These are phyloP conservation scores for Aspergillus melleus DNA, from an alignment of 2,329 filamentous ascomycete species.

Conservation along the genomic window DNA sequence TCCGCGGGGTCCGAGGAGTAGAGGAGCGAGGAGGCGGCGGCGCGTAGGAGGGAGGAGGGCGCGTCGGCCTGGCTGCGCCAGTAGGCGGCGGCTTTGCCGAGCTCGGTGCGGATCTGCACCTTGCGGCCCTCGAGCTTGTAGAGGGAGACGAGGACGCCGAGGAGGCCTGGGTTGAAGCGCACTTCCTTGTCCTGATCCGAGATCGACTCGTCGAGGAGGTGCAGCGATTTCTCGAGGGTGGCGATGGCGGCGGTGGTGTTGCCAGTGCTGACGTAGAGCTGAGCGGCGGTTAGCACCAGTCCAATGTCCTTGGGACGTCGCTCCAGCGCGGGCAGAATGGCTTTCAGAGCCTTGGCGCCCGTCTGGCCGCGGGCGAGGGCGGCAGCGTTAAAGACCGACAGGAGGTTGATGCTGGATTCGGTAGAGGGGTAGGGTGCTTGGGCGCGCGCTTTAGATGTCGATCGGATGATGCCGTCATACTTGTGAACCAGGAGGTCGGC, in stretches of 20 bases:
- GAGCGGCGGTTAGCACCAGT: constrained; percentile 73
- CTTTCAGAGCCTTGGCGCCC: constrained; percentile 68
- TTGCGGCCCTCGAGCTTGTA: constrained; percentile 76
- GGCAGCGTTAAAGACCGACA: constrained; percentile 70
- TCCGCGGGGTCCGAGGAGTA: constrained; percentile 71
- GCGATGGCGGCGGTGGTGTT: constrained; percentile 72
- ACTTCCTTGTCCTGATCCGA: constrained; percentile 62
- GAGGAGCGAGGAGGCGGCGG: constrained; percentile 80
- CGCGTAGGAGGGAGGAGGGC: constrained; percentile 69
- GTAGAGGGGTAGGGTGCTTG: constrained; percentile 51
- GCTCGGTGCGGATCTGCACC: constrained; percentile 67
- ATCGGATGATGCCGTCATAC: constrained; percentile 58
- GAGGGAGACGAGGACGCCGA: constrained; percentile 76
- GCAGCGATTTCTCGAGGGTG: constrained; percentile 75
- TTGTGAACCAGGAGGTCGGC: constrained; percentile 62
- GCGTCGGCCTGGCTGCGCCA: constrained; percentile 68
- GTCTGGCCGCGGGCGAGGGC: constrained; percentile 62
- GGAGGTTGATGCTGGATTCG: constrained; percentile 53
- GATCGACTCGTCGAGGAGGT: constrained; percentile 64
- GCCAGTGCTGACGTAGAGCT: constrained; percentile 72
- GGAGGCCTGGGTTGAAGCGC: constrained; percentile 79
- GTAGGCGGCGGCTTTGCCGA: constrained; percentile 76
- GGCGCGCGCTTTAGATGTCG: constrained; percentile 53
- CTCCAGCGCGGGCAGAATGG: constrained; percentile 68
- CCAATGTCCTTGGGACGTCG: constrained; percentile 78